phyloP scores from a whole-genome alignment of 345 rosid genomes.

The Physaria fendleri region DNA sequence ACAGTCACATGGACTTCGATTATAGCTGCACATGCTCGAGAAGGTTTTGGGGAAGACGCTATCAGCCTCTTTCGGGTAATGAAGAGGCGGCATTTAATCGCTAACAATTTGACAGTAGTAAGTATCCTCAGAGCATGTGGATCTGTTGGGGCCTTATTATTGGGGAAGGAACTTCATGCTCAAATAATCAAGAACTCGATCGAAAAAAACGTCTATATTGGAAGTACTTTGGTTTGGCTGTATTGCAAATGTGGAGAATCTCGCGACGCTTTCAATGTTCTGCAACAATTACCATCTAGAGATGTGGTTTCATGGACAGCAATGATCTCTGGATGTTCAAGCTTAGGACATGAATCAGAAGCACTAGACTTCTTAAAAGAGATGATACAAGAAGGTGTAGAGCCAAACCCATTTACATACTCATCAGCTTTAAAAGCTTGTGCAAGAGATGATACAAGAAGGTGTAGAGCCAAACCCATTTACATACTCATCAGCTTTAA shows the following conservation, averaged over 20 bases:
- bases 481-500: constrained; percentile 75
- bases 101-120: constrained; percentile 61
- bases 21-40: constrained; percentile 77
- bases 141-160: constrained; percentile 41
- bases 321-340: constrained; percentile 73
- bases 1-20: constrained; percentile 87
- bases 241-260: constrained; percentile 76
- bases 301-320: constrained; percentile 95
- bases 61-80: constrained; percentile 61
- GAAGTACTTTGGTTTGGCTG: constrained; percentile 78
- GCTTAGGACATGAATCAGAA: constrained; percentile 66
- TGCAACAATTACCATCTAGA: constrained; percentile 61
- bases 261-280: constrained; percentile 50
- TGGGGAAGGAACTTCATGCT: constrained; percentile 77
- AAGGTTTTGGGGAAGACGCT: constrained; percentile 75
- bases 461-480: constrained; percentile 77
- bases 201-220: constrained; percentile 48
- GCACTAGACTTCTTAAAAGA: constrained; percentile 67
- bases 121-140: constrained; percentile 87
- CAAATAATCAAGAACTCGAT: constrained; percentile 51
- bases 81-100: constrained; percentile 56
- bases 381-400: constrained; percentile 83
- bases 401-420: constrained; percentile 73
- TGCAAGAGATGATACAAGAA: constrained; percentile 81
- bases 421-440: constrained; percentile 77